Conservation (phyloP, 345 rosid species). For the Mallotus nudiflorus region DNA sequence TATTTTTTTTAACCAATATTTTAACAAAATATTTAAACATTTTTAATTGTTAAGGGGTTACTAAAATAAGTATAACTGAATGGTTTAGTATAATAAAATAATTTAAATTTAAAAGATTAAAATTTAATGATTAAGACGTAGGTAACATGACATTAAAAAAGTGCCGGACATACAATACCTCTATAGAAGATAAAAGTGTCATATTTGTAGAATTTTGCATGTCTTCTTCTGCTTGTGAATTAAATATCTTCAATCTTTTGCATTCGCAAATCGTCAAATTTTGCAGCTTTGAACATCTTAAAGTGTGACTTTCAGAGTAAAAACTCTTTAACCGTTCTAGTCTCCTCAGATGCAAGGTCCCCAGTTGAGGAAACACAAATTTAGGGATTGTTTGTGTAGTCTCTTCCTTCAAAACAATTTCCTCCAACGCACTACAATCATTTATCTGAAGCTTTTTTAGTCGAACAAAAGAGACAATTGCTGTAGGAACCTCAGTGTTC, state of each 20-base stretch:
- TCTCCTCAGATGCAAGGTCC: background rate
- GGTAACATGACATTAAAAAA: background rate
- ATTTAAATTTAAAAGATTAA: background rate
- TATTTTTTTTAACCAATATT: too few relatives aligned
- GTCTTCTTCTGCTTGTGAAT: too few relatives aligned
- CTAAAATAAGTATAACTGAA: too few relatives aligned
- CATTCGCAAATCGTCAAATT: too few relatives aligned
- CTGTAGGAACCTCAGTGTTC: slow-evolving; percentile 8
- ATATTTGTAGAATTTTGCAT: too few relatives aligned
- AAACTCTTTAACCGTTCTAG: slow-evolving; percentile 7
- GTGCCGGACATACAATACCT: background rate
- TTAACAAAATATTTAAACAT: too few relatives aligned
- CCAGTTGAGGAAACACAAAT: slow-evolving; percentile 21
- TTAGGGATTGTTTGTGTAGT: background rate
- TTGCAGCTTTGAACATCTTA: too few relatives aligned
- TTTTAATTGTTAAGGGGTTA: too few relatives aligned
- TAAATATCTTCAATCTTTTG: too few relatives aligned
- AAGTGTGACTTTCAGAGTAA: slow-evolving; percentile 11
- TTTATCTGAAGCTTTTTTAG: too few relatives aligned
- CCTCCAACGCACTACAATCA: slow-evolving; percentile 24
- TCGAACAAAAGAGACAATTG: slow-evolving; percentile 1
- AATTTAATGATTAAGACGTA: too few relatives aligned
- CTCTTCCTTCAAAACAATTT: slow-evolving; percentile 20
- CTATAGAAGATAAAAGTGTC: background rate
- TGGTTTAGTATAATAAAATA: too few relatives aligned